phyloP scores from a whole-genome alignment of 768 basidiomycete genomes.

The Pulveroboletus frians region DNA sequence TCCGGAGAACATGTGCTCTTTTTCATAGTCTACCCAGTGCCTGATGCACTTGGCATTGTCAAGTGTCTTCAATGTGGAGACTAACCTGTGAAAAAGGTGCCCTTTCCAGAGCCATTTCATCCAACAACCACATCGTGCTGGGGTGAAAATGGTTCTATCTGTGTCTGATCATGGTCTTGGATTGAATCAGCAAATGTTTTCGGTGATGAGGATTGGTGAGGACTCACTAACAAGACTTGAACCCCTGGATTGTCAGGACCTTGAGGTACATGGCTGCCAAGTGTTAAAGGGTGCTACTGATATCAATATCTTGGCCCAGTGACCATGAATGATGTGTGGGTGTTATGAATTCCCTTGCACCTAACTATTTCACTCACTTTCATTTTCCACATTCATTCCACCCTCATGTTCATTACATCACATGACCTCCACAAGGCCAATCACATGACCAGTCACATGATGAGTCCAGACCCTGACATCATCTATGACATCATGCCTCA shows the following conservation, averaged over 20 bases:
- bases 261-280: constrained; percentile 66
- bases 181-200: constrained; percentile 2
- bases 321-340: background rate
- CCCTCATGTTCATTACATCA: too few relatives aligned
- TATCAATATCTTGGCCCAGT: background rate
- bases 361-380: too few relatives aligned
- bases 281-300: background rate
- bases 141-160: constrained; percentile 92
- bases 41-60: background rate
- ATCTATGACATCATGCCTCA: too few relatives aligned
- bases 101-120: constrained; percentile 96
- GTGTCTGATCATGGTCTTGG: constrained; percentile 79
- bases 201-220: background rate
- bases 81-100: constrained; percentile 95
- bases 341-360: too few relatives aligned
- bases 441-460: too few relatives aligned
- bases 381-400: too few relatives aligned
- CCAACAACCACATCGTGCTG: constrained; percentile 96
- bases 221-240: constrained; percentile 82
- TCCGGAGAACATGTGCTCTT: background rate
- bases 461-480: too few relatives aligned
- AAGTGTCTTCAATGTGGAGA: background rate
- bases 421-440: too few relatives aligned
- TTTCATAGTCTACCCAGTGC: background rate
- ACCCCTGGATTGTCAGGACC: constrained; percentile 87